These are phyloP conservation scores for Datura wrightii DNA, from an alignment of 257 asterid species.

Conservation along the genomic window DNA sequence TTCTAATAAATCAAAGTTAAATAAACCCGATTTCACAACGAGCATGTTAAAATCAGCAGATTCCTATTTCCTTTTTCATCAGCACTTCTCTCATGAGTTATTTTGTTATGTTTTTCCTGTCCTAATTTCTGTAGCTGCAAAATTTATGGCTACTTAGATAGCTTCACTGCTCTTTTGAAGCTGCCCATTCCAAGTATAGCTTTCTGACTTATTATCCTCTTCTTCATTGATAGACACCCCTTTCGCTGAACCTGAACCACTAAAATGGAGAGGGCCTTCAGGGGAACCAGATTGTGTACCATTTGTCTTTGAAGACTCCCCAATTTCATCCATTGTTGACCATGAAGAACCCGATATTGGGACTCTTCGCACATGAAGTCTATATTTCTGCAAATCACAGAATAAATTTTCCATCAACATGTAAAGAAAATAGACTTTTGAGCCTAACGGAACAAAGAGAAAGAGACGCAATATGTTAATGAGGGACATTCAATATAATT, in stretches of 20 bases:
- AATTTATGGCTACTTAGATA: slow-evolving; percentile 42
- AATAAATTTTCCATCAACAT: background rate
- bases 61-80: background rate
- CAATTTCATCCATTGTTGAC: slow-evolving; percentile 35
- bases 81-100: background rate
- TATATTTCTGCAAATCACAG: slow-evolving; percentile 54
- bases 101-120: slow-evolving; percentile 22
- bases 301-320: slow-evolving; percentile 41
- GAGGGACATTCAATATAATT: too few relatives aligned
- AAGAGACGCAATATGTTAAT: background rate
- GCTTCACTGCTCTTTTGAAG: slow-evolving; percentile 35
- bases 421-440: background rate
- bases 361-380: slow-evolving; percentile 58
- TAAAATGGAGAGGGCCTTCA: slow-evolving; percentile 58
- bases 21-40: slow-evolving; percentile 27
- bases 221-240: slow-evolving; percentile 48
- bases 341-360: slow-evolving; percentile 33
- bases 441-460: background rate
- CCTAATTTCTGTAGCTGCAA: slow-evolving; percentile 52
- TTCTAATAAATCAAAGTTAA: slow-evolving; percentile 20
- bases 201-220: slow-evolving; percentile 57
- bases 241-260: slow-evolving; percentile 50
- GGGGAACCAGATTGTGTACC: slow-evolving; percentile 57
- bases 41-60: slow-evolving; percentile 5
- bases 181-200: slow-evolving; percentile 41